Evolutionary conservation across 805 yeast genomes (phyloP), one percentile per base, ranked within the genome.

Genomic region (Metschnikowia drakensbergensis): DNA sequence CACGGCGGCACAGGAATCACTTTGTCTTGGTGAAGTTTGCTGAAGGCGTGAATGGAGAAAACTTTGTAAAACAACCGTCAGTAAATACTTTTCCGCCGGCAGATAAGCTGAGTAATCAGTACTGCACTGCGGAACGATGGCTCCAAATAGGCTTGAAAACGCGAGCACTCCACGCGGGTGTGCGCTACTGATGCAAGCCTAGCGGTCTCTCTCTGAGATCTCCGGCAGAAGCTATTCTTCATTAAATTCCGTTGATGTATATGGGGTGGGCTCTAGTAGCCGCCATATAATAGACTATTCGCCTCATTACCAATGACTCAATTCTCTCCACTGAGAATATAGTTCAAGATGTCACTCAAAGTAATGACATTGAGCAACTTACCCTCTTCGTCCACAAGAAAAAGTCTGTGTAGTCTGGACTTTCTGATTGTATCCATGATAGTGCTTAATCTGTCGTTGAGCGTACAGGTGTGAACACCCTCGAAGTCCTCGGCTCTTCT

Each of bases 381-480:
- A 6, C 95, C 92, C 22, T 78, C 76, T n/a, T 81, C 84, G 65
- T 94, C 96, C 28, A 94, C 96, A 29, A 94, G 90, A 61, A 91
- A 88, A 62, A 94, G 78, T 65, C 99, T 79, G 65, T 94, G 97
- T 52, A 94, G 77, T 57, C 98, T 80, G 31, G 96, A 84, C 58
- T 90, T 86, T 60, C 97, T 80, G 51, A 94, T 89, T 32, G 96
- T 91, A 64, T 91, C 97, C 83, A 94, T 79, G 49, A 94, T 86
- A 11, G 96, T 88, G 52, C 92, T 85, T 49, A 94, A 72, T 54
- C 91, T 78, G 65, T 94, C 99, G 57, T 83, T 79, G 55, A 83
- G 76, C 0, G 97, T 88, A 68, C 99, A 94, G 0, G 98, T 94
- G 68, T 90, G 88, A 10, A 94, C 98, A 50, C 99, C 99, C 67